Evolutionary conservation across 1,139 yeast genomes (phyloP).

Genomic region (Magnusiomyces suaveolens): DNA sequence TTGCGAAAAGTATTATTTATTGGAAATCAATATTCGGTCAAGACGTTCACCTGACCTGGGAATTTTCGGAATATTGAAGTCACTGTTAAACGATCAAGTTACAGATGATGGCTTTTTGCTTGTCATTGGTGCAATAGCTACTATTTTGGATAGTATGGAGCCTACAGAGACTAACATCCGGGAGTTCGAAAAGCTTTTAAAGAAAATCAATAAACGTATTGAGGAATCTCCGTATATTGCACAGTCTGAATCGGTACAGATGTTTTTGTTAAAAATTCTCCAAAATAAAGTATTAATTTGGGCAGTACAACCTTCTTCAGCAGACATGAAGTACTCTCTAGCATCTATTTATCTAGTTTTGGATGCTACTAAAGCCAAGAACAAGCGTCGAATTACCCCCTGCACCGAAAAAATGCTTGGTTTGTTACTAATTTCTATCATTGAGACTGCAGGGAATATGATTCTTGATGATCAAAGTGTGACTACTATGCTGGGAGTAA

Average conservation of each 20-base stretch:
- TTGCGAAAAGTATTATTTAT: background rate
- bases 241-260: background rate
- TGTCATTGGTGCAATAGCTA: background rate
- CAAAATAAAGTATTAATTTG: background rate
- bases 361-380: background rate
- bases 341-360: background rate
- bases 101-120: background rate
- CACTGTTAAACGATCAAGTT: background rate
- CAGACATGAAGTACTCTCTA: background rate
- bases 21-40: background rate
- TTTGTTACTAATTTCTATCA: background rate
- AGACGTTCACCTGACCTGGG: background rate
- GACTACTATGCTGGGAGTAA: background rate
- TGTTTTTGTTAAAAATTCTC: background rate
- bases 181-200: background rate
- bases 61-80: too few relatives aligned
- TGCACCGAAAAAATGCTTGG: background rate
- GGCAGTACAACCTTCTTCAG: background rate
- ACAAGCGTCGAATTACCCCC: background rate
- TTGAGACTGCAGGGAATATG: background rate
- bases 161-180: background rate
- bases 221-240: background rate
- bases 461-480: background rate
- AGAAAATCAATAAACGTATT: background rate
- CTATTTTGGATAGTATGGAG: background rate